These are phyloP conservation scores for Lactarius indigo DNA, from an alignment of 768 basidiomycete species.

Conservation along the genomic window DNA sequence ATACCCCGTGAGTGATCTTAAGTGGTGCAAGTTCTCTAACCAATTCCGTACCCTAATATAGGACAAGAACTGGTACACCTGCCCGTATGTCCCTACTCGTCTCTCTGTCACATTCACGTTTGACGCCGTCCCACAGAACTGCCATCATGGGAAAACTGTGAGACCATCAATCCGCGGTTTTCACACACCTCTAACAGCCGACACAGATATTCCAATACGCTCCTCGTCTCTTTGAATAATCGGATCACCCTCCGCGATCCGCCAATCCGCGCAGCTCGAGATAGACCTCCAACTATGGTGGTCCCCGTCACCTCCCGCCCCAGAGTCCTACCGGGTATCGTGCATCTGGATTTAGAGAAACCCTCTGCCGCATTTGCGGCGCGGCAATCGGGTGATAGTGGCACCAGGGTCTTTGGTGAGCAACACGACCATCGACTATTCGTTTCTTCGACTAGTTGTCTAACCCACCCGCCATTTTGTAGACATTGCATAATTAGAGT, in stretches of 20 bases:
- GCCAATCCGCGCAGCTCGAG: not conserved
- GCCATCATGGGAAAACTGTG: constrained; percentile 17
- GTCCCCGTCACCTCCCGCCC: not conserved
- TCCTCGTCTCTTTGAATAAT: constrained; percentile 14
- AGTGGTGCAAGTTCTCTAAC: not conserved
- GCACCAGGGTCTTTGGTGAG: not conserved
- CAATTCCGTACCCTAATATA: not conserved
- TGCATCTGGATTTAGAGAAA: not conserved
- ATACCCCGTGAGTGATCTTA: not conserved
- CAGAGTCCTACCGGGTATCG: not conserved
- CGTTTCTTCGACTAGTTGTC: not conserved
- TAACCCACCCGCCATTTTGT: not conserved
- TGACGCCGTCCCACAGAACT: not conserved
- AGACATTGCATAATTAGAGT: not conserved
- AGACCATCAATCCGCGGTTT: not conserved
- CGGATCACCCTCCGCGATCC: constrained; percentile 12
- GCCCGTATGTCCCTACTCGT: constrained; percentile 6
- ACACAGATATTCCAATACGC: constrained; percentile 17
- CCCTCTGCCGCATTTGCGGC: not conserved
- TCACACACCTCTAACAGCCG: not conserved
- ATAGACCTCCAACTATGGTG: not conserved
- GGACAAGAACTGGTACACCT: constrained; percentile 14
- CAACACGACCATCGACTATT: not conserved
- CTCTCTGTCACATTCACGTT: not conserved
- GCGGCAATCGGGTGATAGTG: not conserved